A percentile compares a stretch with the other conserved stretches of the same genome.
These are phyloP conservation scores for Lecanosticta acicola DNA, from an alignment of 2,329 filamentous ascomycete genomes.

Conservation along the genomic window DNA sequence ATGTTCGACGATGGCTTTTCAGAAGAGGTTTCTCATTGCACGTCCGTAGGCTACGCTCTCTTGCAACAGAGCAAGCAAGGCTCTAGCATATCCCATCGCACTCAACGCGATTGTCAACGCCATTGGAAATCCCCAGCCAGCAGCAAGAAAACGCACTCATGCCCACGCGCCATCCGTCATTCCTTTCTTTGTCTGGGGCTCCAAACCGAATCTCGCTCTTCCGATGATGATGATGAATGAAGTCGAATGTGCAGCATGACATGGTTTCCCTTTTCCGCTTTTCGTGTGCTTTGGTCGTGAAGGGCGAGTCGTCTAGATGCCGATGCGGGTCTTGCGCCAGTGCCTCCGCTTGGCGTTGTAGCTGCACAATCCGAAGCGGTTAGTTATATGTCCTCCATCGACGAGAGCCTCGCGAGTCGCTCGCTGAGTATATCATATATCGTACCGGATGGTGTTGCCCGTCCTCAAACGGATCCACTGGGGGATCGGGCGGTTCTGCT, in stretches of 20 bases:
- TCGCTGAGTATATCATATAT: conserved; percentile 20
- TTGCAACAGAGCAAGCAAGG: conserved; percentile 9
- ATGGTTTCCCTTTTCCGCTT: not conserved
- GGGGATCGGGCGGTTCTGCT: conserved; percentile 99
- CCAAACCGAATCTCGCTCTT: not conserved
- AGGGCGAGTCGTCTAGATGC: conserved; percentile 71
- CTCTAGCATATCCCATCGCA: conserved; percentile 15
- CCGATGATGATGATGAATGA: no score
- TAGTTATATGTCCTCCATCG: not conserved
- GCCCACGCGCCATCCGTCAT: no score
- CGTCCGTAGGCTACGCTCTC: conserved; percentile 20
- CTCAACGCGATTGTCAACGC: conserved; percentile 11
- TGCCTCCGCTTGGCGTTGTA: conserved; percentile 99
- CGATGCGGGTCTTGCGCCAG: conserved; percentile 99
- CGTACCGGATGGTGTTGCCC: conserved; percentile 98
- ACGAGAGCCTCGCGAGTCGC: conserved; percentile 2
- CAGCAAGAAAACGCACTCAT: no score
- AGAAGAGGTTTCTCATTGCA: conserved; percentile 22
- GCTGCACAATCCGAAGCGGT: conserved; percentile 55
- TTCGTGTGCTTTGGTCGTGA: conserved; percentile 13
- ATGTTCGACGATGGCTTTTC: no score
- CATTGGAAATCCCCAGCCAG: no score
- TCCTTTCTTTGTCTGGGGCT: no score
- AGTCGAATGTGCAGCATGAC: not conserved
- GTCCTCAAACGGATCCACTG: conserved; percentile 99